These are phyloP conservation scores for Penicillium vulpinum DNA, from an alignment of 2,329 filamentous ascomycete species.

Conservation along the genomic window DNA sequence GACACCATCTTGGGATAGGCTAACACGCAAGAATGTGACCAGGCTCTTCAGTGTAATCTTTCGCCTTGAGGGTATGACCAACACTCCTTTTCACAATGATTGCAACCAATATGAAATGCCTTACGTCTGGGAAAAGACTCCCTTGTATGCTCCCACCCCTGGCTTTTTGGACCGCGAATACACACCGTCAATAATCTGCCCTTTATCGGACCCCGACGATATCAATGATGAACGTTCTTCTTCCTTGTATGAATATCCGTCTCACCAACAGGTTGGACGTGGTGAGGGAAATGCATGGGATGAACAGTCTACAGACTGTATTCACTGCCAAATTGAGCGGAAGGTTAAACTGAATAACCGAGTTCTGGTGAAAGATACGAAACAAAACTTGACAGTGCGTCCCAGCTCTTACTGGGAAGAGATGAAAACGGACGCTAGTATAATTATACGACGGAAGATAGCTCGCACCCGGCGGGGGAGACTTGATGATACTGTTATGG, in stretches of 20 bases:
- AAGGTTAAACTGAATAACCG: slow-evolving; percentile 19
- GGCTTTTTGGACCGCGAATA: no score
- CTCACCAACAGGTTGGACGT: slow-evolving; percentile 1
- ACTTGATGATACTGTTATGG: slow-evolving; percentile 23
- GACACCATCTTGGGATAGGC: no score
- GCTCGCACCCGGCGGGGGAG: slow-evolving; percentile 22
- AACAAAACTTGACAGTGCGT: slow-evolving; percentile 20
- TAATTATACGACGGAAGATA: slow-evolving; percentile 21
- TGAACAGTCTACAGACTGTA: slow-evolving; percentile 6
- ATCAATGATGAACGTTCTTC: not conserved
- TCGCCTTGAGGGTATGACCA: no score
- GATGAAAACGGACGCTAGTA: slow-evolving; percentile 18
- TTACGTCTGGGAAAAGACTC: no score
- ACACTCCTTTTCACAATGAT: no score
- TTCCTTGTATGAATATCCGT: not conserved
- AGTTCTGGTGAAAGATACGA: slow-evolving; percentile 22
- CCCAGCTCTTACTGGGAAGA: slow-evolving; percentile 17
- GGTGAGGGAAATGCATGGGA: not conserved
- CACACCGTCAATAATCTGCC: no score
- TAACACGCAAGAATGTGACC: no score
- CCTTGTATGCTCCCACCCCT: no score
- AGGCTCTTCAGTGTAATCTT: no score
- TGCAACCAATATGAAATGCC: no score
- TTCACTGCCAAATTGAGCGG: slow-evolving; percentile 16
- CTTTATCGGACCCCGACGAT: no score